Evolutionary conservation across 75 land plant species (phyloP).

Genomic region (Isoetes taiwanensis): DNA sequence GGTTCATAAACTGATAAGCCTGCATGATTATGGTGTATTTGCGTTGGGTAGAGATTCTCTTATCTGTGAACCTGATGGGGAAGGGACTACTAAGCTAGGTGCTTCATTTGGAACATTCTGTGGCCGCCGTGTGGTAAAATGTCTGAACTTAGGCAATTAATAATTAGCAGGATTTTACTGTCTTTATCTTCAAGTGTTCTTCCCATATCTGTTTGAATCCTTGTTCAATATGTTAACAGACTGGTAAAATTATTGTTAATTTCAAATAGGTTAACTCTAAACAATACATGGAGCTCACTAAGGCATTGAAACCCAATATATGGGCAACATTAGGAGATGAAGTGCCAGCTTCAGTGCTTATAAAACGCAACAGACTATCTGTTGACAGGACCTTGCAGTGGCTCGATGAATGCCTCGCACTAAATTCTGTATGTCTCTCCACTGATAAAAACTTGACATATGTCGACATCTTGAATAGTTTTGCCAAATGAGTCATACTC

Average conservation of each 20-base stretch:
- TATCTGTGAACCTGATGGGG: slow-evolving; percentile 36
- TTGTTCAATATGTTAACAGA: background rate
- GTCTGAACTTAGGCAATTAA: background rate
- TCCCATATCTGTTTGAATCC: background rate
- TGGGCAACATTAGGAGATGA: slow-evolving; percentile 88
- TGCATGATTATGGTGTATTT: slow-evolving; percentile 42
- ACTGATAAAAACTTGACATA: background rate
- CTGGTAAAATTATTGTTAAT: background rate
- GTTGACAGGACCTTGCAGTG: slow-evolving; percentile 76
- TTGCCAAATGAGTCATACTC: background rate
- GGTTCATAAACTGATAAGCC: slow-evolving; percentile 39
- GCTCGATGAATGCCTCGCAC: slow-evolving; percentile 75
- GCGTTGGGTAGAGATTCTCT: slow-evolving; percentile 64
- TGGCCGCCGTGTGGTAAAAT: slow-evolving; percentile 62
- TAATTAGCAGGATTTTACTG: background rate
- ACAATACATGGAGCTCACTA: slow-evolving; percentile 63
- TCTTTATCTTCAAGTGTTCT: background rate
- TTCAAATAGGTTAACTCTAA: slow-evolving; percentile 50
- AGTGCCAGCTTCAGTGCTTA: slow-evolving; percentile 69
- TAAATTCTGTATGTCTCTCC: slow-evolving; percentile 30
- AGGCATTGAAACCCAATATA: slow-evolving; percentile 53
- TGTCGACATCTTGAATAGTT: background rate
- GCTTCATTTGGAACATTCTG: slow-evolving; percentile 75
- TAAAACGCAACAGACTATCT: slow-evolving; percentile 63
- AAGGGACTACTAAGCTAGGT: slow-evolving; percentile 46